Percentiles rank a stretch among this genome's conserved stretches.
phyloP scores from a whole-genome alignment of 371 early-diverging fungal species.

The Zychaea mexicana region DNA sequence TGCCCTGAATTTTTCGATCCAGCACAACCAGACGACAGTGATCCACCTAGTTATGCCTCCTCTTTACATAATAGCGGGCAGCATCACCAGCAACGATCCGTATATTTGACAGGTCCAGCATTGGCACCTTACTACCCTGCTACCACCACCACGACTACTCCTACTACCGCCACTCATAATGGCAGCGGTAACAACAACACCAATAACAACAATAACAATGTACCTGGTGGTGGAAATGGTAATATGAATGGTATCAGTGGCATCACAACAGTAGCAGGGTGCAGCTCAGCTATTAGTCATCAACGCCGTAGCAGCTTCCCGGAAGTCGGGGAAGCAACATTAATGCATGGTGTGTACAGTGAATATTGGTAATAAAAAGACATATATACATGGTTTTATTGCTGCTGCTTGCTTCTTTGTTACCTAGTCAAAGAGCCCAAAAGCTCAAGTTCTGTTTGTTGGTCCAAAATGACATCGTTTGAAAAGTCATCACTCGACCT shows the following conservation, averaged over 20 bases:
- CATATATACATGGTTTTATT: neutral
- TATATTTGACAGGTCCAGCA: conserved; percentile 12
- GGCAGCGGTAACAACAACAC: neutral
- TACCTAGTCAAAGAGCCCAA: neutral
- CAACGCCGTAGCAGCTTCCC: conserved; percentile 2
- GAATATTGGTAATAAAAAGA: conserved; percentile 5
- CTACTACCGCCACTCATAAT: neutral
- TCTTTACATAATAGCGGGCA: neutral
- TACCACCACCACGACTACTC: neutral
- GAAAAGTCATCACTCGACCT: conserved; percentile 16
- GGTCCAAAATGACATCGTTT: neutral
- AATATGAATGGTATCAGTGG: neutral
- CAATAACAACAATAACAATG: neutral
- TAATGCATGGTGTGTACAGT: conserved; percentile 7
- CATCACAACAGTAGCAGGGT: neutral
- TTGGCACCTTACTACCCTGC: neutral
- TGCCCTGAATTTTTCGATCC: conserved; percentile 40
- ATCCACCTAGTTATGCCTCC: neutral
- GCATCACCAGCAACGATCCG: conserved; percentile 6
- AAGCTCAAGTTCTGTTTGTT: neutral
- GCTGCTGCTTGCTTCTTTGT: neutral
- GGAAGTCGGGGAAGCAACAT: conserved; percentile 9
- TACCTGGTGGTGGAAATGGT: neutral
- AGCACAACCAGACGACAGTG: neutral
- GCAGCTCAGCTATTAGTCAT: neutral